These are phyloP conservation scores for Colletotrichum tropicicola DNA, from an alignment of 2,329 filamentous ascomycete species.

Conservation along the genomic window DNA sequence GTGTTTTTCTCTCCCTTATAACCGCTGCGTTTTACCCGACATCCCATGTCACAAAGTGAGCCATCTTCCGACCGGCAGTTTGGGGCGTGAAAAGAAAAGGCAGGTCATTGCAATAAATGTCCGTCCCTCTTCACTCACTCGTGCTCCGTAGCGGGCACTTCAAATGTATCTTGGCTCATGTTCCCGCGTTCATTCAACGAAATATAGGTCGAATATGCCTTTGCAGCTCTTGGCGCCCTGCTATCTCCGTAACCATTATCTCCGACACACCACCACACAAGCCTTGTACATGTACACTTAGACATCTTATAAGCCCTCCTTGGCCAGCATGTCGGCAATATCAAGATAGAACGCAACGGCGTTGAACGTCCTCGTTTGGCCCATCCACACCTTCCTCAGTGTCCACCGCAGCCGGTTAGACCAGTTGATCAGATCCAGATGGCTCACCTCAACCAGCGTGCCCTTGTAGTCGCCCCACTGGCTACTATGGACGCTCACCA, in stretches of 20 bases:
- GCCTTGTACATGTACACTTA: not conserved
- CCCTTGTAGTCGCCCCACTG: conserved; percentile 72
- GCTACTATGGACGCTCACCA: conserved; percentile 72
- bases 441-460: conserved; percentile 68
- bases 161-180: no score
- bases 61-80: no score
- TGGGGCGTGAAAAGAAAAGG: no score
- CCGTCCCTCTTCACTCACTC: no score
- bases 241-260: not conserved
- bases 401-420: conserved; percentile 67
- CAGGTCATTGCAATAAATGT: no score
- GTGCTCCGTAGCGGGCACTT: no score
- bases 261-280: not conserved
- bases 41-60: no score
- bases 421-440: conserved; percentile 75
- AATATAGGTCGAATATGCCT: not conserved
- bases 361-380: conserved; percentile 68
- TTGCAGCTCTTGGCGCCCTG: not conserved
- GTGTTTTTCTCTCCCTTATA: no score
- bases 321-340: conserved; percentile 76
- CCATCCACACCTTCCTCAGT: conserved; percentile 60
- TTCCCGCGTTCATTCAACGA: no score
- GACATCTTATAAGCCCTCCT: conserved; percentile 60
- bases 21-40: no score
- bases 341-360: conserved; percentile 74